Base-by-base conservation (phyloP, 352 stramenopile genomes). In the Pythium aristosporum region DNA sequence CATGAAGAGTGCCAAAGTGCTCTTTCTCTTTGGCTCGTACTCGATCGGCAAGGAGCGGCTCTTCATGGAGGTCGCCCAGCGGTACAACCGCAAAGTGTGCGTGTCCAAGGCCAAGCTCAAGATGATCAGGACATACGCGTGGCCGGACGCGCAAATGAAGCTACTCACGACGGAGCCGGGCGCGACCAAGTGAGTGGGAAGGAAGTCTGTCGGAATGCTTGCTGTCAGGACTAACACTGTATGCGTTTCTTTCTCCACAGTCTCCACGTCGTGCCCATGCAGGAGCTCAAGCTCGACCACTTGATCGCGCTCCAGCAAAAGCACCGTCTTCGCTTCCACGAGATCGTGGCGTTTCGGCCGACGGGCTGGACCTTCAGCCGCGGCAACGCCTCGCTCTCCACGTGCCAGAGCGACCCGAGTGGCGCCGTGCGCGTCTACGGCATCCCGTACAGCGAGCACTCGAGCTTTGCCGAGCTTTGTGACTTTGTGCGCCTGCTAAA, bases 381-480 rank as follows among this genome's bases (percentile, higher is more conserved):
- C 41, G 76, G 75, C 49, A 88, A 75, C 21, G 36, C 59, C 30
- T 80, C 69, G 42, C 65, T 90, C 42, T 88, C 85, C 42, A 91
- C 72, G 50, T 96, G 70, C 72, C 96, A 76, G 48, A 90, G 67
- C 25, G 85, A 97, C 56, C 76, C 76, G 21, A 89, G 76, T 43
- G 89, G 87, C n/a, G 88, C 84, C 37, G 82, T 97, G 48, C 82
- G 73, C 34, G 87, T 99, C 50, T 97, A 98, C 69, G 92, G 90
- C 52, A 89, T 99, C 41, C 96, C 96, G 4, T 99, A 99, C 79
- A 98, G 88, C 63, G 96, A 99, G 63, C 96, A 99, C 73, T 98
- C 89, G 25, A 98, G 86, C 66, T 99, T 98, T 71, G 83, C 84
- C 6, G 96, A 99, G 71, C 79, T 99, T 10, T 87, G 92, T 36